Conservation (phyloP, 2,329 filamentous ascomycete species). For the Capronia coronata region DNA sequence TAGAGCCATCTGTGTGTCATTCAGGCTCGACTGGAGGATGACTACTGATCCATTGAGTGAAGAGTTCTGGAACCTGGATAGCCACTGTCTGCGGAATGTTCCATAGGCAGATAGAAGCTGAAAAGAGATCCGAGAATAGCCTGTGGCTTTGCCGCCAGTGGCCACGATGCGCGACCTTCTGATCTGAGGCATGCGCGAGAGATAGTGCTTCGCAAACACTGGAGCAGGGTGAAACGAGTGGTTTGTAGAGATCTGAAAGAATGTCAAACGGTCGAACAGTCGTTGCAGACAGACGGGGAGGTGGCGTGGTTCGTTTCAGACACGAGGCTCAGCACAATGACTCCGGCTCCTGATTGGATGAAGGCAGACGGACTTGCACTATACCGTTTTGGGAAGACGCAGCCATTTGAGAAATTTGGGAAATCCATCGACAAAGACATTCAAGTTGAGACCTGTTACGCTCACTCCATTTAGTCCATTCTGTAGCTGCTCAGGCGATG, state of each 20-base stretch:
- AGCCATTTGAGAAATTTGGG: constrained; percentile 10
- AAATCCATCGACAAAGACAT: background rate
- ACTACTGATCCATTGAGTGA: constrained; percentile 6
- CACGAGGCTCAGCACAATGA: constrained; percentile 12
- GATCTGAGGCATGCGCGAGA: constrained; percentile 10
- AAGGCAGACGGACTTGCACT: background rate
- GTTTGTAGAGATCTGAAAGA: constrained; percentile 11
- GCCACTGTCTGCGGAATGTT: constrained; percentile 10
- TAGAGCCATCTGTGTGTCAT: constrained; percentile 7
- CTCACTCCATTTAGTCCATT: background rate
- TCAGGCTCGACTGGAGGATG: background rate
- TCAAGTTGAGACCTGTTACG: background rate
- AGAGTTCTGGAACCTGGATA: constrained; percentile 10
- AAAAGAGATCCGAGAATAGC: constrained; percentile 21
- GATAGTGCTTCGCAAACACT: constrained; percentile 9
- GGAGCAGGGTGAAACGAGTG: constrained; percentile 15
- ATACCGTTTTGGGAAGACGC: constrained; percentile 9
- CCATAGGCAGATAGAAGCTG: constrained; percentile 3
- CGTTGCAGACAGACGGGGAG: too few relatives aligned
- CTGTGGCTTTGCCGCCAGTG: constrained; percentile 23
- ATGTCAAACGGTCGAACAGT: constrained; percentile 5
- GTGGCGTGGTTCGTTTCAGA: too few relatives aligned
- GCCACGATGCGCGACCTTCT: constrained; percentile 13
- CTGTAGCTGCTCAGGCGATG: constrained; percentile 1
- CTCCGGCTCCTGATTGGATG: constrained; percentile 15